Percentiles rank a stretch among this genome's conserved stretches.
Conservation (phyloP, 208 protist genomes). For the Crithidia expoeki region DNA sequence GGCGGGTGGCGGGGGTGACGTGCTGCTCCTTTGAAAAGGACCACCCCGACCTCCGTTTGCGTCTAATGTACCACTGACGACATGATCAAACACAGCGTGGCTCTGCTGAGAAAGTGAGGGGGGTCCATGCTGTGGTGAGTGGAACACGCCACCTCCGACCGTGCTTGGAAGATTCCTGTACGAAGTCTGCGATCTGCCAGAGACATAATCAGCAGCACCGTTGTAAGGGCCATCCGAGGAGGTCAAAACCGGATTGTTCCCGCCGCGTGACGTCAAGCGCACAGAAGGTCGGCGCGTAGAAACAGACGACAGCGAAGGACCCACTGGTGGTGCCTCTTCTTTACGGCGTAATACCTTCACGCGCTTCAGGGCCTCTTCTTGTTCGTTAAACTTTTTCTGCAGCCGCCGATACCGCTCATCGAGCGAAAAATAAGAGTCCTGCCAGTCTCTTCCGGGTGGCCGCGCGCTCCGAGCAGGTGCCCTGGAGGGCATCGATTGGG, state of each 20-base stretch:
- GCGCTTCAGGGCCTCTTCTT: conserved; percentile 78
- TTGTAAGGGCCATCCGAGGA: not conserved
- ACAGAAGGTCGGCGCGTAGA: conserved; percentile 10
- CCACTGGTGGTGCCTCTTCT: conserved; percentile 18
- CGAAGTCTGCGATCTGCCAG: not conserved
- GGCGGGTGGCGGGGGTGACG: not conserved
- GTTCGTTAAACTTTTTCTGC: conserved; percentile 67
- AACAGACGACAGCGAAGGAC: conserved; percentile 29
- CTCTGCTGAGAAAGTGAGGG: not conserved
- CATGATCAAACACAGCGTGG: conserved; percentile 8
- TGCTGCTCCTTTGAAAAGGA: not conserved
- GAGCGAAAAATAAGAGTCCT: conserved; percentile 80
- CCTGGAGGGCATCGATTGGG: conserved; percentile 10
- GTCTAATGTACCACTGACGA: not conserved
- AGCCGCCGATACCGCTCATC: conserved; percentile 83
- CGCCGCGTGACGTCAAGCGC: not conserved
- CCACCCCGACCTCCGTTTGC: not conserved
- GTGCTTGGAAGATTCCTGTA: not conserved
- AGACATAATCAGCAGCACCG: not conserved
- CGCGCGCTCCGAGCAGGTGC: conserved; percentile 24
- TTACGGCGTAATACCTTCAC: conserved; percentile 72
- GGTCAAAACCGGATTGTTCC: not conserved
- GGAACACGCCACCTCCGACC: not conserved
- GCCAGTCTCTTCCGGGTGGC: conserved; percentile 73
- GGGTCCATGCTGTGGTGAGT: not conserved